A percentile compares a stretch with the other conserved stretches of the same genome.
These are phyloP conservation scores for Rhodotorula diobovata DNA, from an alignment of 768 basidiomycete species.

Conservation along the genomic window DNA sequence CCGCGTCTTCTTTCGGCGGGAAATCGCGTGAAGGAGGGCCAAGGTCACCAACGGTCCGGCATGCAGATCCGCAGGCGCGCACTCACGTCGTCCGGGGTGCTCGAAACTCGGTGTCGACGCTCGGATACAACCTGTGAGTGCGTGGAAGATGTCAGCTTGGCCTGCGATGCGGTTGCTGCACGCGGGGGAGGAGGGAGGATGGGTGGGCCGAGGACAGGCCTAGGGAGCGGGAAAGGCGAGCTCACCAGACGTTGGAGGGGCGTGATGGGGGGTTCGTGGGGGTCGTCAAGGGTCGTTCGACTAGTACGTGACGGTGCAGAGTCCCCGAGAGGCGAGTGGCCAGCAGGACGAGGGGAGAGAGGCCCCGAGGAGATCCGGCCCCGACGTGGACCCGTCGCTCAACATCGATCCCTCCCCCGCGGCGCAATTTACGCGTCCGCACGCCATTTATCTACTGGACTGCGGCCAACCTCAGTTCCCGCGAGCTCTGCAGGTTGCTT, in stretches of 20 bases:
- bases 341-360: no score
- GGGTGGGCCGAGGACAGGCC: background rate
- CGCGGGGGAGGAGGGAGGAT: background rate
- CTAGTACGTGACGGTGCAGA: no score
- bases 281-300: background rate
- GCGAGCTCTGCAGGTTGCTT: no score
- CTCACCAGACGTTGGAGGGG: background rate
- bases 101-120: no score
- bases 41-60: constrained; percentile 1
- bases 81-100: background rate
- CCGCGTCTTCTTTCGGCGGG: background rate
- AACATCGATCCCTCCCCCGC: background rate
- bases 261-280: background rate
- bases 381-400: background rate
- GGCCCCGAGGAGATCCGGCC: background rate
- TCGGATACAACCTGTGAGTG: background rate
- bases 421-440: background rate
- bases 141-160: background rate
- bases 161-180: background rate
- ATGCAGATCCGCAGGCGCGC: background rate
- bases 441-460: background rate
- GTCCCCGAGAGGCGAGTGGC: no score
- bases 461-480: background rate
- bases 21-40: no score
- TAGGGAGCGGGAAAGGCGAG: background rate